Percentiles rank a stretch among this genome's conserved stretches.
phyloP scores from a whole-genome alignment of 2,329 filamentous ascomycete species.

The Alternaria triticina region DNA sequence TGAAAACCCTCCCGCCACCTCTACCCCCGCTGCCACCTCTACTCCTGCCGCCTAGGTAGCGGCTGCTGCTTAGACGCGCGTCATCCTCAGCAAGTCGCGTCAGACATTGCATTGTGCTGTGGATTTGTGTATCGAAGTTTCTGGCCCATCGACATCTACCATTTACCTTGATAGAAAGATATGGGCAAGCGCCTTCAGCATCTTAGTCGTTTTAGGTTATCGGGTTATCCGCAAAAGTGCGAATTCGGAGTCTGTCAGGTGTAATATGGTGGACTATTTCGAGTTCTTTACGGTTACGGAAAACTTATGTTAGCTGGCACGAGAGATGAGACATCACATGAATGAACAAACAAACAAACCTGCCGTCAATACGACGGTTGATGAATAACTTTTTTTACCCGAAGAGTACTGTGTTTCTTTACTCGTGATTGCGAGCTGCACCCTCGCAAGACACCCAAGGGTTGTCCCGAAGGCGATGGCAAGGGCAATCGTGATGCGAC shows the following conservation, averaged over 20 bases:
- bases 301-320: constrained; percentile 30
- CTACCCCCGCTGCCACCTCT: constrained; percentile 40
- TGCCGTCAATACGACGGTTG: constrained; percentile 2
- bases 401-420: not conserved
- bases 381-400: not conserved
- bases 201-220: constrained; percentile 38
- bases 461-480: not conserved
- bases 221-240: constrained; percentile 38
- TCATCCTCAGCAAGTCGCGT: constrained; percentile 19
- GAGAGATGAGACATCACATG: constrained; percentile 22
- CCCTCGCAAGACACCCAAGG: not conserved
- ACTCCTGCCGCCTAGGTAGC: constrained; percentile 43
- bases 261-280: constrained; percentile 36
- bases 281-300: constrained; percentile 27
- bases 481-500: not conserved
- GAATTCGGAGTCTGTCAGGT: constrained; percentile 40
- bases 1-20: constrained; percentile 34
- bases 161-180: constrained; percentile 40
- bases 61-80: constrained; percentile 25
- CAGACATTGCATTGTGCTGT: constrained; percentile 31
- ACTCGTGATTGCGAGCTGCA: not conserved
- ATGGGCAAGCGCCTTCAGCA: constrained; percentile 32
- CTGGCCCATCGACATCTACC: constrained; percentile 36
- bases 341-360: constrained; percentile 12
- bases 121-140: constrained; percentile 29